These are phyloP conservation scores for Didymella exigua DNA, from an alignment of 2,329 filamentous ascomycete genomes.

Conservation along the genomic window DNA sequence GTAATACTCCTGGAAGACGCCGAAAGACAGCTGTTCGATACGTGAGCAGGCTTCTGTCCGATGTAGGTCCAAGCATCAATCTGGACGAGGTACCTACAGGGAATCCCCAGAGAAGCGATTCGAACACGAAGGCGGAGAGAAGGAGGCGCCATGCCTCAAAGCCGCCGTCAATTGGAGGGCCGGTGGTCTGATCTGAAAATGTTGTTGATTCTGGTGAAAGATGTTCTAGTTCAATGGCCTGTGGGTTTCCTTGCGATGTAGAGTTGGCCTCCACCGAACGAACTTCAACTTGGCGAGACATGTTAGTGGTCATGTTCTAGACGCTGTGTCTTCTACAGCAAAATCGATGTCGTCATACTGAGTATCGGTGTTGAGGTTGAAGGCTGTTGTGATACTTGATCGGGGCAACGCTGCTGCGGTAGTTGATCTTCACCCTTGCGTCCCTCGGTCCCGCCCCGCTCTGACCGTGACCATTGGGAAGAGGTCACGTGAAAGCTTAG, in stretches of 20 bases:
- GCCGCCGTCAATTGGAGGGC: constrained; percentile 22
- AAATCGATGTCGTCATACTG: not conserved
- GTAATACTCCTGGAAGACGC: constrained; percentile 35
- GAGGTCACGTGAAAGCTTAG: constrained; percentile 4
- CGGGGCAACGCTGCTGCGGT: constrained; percentile 2
- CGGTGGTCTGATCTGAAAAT: constrained; percentile 2
- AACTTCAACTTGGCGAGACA: not conserved
- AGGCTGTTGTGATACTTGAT: not conserved
- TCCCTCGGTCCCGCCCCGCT: not conserved
- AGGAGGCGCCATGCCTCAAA: constrained; percentile 57
- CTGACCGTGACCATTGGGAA: not conserved
- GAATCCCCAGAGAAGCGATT: constrained; percentile 52
- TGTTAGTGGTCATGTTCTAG: not conserved
- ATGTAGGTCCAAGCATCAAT: not conserved
- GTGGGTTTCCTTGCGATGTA: not conserved
- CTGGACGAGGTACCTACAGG: not conserved
- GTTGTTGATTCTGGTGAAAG: not conserved
- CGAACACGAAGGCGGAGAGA: constrained; percentile 56
- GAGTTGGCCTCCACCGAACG: not conserved
- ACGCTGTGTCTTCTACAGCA: not conserved
- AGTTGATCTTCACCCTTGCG: constrained; percentile 5
- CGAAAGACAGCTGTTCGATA: constrained; percentile 20
- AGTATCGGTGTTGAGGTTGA: not conserved
- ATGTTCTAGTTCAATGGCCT: not conserved
- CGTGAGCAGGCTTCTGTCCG: not conserved